These are phyloP conservation scores for Lenwebbia sp. DNA, from an alignment of 345 rosid species.

Conservation along the genomic window DNA sequence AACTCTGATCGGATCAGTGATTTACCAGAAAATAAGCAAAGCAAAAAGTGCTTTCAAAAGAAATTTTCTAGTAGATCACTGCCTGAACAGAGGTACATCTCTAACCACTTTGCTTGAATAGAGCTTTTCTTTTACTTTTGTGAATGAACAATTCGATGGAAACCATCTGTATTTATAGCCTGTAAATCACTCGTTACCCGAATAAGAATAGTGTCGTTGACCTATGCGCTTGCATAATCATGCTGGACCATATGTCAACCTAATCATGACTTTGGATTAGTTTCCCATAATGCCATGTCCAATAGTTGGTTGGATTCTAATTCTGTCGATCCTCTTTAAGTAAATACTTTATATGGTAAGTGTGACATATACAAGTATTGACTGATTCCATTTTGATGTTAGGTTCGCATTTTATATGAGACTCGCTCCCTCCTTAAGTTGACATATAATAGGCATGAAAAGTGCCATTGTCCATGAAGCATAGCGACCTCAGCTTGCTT, in stretches of 20 bases:
- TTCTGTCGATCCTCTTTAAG: background rate
- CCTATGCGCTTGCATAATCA: background rate
- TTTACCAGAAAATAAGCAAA: background rate
- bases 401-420: background rate
- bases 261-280: background rate
- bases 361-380: background rate
- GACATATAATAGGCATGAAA: background rate
- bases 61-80: background rate
- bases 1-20: background rate
- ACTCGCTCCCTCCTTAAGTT: background rate
- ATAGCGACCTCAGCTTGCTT: too few species aligned
- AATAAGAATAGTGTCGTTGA: background rate
- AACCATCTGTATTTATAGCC: background rate
- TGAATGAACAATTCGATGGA: background rate
- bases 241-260: background rate
- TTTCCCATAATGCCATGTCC: background rate
- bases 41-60: background rate
- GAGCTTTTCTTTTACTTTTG: background rate
- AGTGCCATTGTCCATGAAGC: background rate
- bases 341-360: background rate
- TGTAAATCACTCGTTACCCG: background rate
- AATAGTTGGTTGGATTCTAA: background rate
- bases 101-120: background rate
- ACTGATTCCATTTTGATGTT: rapidly evolving
- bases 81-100: background rate